These are phyloP conservation scores for Enterocytospora artemiae DNA, from an alignment of 371 early-diverging fungal species.

Conservation along the genomic window DNA sequence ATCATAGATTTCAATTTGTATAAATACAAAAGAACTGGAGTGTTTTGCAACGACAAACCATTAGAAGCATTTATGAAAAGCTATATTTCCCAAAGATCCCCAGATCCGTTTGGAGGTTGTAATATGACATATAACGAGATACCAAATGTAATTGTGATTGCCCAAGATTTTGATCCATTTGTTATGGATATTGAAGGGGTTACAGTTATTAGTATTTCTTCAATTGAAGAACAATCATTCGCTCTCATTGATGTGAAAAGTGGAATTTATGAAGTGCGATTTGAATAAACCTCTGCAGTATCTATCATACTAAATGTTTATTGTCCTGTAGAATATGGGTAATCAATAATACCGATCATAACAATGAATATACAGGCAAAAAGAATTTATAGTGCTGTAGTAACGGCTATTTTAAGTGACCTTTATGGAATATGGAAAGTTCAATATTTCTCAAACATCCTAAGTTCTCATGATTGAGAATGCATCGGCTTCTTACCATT, in stretches of 20 bases:
- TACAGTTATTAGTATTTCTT: conserved; percentile 15
- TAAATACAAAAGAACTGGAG: conserved; percentile 20
- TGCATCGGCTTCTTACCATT: too few species aligned
- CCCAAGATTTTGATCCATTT: conserved; percentile 17
- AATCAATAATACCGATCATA: too few species aligned
- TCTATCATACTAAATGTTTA: too few species aligned
- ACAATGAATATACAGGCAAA: too few species aligned
- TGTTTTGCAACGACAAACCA: conserved; percentile 24
- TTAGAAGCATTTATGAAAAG: conserved; percentile 33
- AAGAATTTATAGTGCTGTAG: too few species aligned
- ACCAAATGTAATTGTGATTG: conserved; percentile 27
- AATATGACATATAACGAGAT: conserved; percentile 3
- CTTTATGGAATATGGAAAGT: too few species aligned
- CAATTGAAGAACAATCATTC: not conserved
- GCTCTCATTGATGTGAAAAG: not conserved
- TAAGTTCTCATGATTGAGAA: too few species aligned
- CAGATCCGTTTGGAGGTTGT: conserved; percentile 26
- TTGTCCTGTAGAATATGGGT: too few species aligned
- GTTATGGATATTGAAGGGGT: conserved; percentile 5
- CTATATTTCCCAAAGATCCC: conserved; percentile 28
- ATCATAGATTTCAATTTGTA: conserved; percentile 23
- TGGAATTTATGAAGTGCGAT: not conserved
- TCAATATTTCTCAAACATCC: too few species aligned
- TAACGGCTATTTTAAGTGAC: too few species aligned
- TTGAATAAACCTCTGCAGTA: not conserved